These are phyloP conservation scores for Trichoderma endophyticum DNA, from an alignment of 2,329 filamentous ascomycete genomes.

Conservation along the genomic window DNA sequence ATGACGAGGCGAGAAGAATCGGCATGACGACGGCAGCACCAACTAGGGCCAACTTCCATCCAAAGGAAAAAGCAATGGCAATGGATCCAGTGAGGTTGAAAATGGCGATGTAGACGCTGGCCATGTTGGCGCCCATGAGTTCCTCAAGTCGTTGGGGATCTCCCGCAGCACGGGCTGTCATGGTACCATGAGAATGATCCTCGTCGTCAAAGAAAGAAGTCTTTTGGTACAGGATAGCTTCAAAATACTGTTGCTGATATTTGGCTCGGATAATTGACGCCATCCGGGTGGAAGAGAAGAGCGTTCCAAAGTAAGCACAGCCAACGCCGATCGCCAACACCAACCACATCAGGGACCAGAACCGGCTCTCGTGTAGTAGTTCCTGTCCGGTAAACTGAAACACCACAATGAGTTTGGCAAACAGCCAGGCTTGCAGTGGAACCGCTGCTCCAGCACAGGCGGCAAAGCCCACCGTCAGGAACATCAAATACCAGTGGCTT, in stretches of 20 bases:
- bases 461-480: slow-evolving; percentile 46
- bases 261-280: slow-evolving; percentile 49
- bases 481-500: slow-evolving; percentile 48
- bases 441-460: slow-evolving; percentile 43
- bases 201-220: slow-evolving; percentile 60
- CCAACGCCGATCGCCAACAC: slow-evolving; percentile 53
- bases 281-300: slow-evolving; percentile 42
- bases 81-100: slow-evolving; percentile 65
- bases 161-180: slow-evolving; percentile 53
- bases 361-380: slow-evolving; percentile 45
- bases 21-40: slow-evolving; percentile 59
- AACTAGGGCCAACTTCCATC: slow-evolving; percentile 74
- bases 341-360: slow-evolving; percentile 66
- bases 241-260: slow-evolving; percentile 60
- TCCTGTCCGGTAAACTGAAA: slow-evolving; percentile 41
- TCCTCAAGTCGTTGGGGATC: slow-evolving; percentile 61
- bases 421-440: slow-evolving; percentile 54
- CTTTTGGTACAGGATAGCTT: slow-evolving; percentile 56
- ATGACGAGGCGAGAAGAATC: slow-evolving; percentile 46
- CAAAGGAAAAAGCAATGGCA: slow-evolving; percentile 66
- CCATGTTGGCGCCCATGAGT: slow-evolving; percentile 61
- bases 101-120: slow-evolving; percentile 58
- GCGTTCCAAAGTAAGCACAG: slow-evolving; percentile 47
- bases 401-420: slow-evolving; percentile 51
- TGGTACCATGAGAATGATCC: slow-evolving; percentile 57